A percentile compares a stretch with the other conserved stretches of the same genome.
Evolutionary conservation across 2,329 filamentous ascomycete genomes (phyloP).

Genomic region (Hymenotorrendiella dingleyae): DNA sequence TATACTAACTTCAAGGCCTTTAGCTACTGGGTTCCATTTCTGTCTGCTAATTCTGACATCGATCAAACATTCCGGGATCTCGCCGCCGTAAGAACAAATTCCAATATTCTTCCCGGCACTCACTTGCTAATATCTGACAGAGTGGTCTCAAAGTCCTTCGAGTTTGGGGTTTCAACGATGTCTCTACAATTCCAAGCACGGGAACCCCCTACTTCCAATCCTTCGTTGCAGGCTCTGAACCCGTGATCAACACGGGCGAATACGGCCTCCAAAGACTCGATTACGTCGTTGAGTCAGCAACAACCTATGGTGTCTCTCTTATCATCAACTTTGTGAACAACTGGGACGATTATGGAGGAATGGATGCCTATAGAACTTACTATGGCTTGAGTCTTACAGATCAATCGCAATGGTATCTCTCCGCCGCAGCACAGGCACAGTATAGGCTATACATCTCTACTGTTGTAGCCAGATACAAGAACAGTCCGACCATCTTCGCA

Average conservation of each 20-base stretch:
- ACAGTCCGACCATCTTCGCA: constrained; percentile 55
- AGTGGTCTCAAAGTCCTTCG: constrained; percentile 54
- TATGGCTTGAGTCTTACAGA: neutral
- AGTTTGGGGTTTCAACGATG: constrained; percentile 53
- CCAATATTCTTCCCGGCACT: constrained; percentile 38
- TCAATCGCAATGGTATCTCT: constrained; percentile 48
- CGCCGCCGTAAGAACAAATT: constrained; percentile 20
- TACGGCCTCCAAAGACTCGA: constrained; percentile 61
- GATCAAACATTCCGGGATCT: constrained; percentile 41
- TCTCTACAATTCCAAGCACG: constrained; percentile 45
- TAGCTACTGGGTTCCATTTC: constrained; percentile 50
- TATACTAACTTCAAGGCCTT: too few species aligned
- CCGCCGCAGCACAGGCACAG: constrained; percentile 44
- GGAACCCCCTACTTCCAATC: constrained; percentile 4
- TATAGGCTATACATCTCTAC: constrained; percentile 55
- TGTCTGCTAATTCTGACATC: constrained; percentile 46
- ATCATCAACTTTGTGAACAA: constrained; percentile 65
- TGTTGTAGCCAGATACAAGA: constrained; percentile 54
- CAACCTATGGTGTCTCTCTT: constrained; percentile 53
- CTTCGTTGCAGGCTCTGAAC: constrained; percentile 29
- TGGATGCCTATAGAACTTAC: constrained; percentile 35
- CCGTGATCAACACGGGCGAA: constrained; percentile 57
- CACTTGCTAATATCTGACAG: constrained; percentile 31
- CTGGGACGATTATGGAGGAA: constrained; percentile 63
- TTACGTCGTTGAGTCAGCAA: constrained; percentile 54